A percentile compares a stretch with the other conserved stretches of the same genome.
phyloP scores from a whole-genome alignment of 2,329 filamentous ascomycete species.

The Metarhizium brunneum region DNA sequence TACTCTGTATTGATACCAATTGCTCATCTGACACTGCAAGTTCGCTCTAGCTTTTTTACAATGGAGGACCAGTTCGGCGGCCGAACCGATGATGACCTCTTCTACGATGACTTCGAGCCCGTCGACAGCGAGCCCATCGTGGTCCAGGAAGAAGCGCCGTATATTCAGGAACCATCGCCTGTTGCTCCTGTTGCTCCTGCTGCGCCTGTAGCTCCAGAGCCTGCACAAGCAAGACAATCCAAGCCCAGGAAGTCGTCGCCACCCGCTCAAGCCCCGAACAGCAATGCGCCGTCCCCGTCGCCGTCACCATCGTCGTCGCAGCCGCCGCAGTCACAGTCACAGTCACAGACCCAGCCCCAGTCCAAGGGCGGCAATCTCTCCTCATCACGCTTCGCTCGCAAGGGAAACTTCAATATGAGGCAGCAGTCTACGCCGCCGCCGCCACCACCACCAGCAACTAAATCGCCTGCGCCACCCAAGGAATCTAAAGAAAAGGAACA shows the following conservation, averaged over 20 bases:
- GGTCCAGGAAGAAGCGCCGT: conserved; percentile 10
- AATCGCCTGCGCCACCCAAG: background rate
- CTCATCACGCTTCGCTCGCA: conserved; percentile 9
- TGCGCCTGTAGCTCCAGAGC: conserved; percentile 9
- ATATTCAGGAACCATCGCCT: conserved; percentile 10
- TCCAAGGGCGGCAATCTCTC: conserved; percentile 6
- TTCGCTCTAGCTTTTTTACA: background rate
- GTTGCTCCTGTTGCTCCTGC: conserved; percentile 8
- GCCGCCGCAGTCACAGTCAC: conserved; percentile 7
- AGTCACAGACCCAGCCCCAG: conserved; percentile 5
- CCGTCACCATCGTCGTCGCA: background rate
- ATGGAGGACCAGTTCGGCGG: conserved; percentile 56
- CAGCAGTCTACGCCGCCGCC: conserved; percentile 7
- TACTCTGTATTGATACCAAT: background rate
- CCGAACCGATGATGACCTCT: conserved; percentile 53
- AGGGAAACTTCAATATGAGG: conserved; percentile 8
- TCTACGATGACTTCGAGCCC: conserved; percentile 53
- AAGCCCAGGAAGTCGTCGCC: conserved; percentile 4
- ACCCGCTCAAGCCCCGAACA: background rate
- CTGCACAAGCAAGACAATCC: conserved; percentile 2
- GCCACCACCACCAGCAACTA: conserved; percentile 3
- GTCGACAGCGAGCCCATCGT: conserved; percentile 29
- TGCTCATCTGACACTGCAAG: background rate
- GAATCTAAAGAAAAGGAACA: background rate
- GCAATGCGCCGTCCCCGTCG: background rate